Base-by-base conservation (phyloP, 192 early-diverging fungal genomes). In the Coemansia sp. region DNA sequence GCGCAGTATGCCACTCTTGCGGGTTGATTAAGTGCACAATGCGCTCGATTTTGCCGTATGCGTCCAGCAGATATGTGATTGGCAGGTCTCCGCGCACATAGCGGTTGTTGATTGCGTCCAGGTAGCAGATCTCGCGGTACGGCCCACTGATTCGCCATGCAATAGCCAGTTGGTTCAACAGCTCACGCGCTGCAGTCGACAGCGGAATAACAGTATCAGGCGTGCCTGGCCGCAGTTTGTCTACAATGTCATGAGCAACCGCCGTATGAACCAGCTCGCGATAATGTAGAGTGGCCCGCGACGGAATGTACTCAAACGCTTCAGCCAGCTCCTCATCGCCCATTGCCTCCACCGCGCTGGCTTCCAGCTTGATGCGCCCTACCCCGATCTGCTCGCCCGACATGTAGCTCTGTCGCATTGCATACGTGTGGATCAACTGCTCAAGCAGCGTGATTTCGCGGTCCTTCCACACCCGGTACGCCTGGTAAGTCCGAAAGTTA, bases 1-100 rank as follows among this genome's bases (percentile, higher is more conserved):
- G 78, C 7, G 66, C 50, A 6, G 72, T 62, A 19, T 63, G 66
- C 78, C 78, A 81, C 27, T 81, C 78, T 24, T 60, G 66, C 35
- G 78, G 78, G 51, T 73, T 71, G 39, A 81, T 81, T 24, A 75
- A 41, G 24, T 81, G 78, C 24, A 81, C 69, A 43, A 75, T 75
- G 26, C 75, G 61, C 57, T 82, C 80, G 29, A 77, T 55, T 23
- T 74, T 77, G 57, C 62, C 68, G 66, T 77, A 82, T 0, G 80
- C 74, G 16, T 82, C 80, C 20, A 82, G 57, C 57, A 82, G 24
- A 38, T 82, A 82, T 4, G 67, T 20, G 10, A 61, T 65, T 3
- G 80, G 71, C 56, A 82, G 35, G 32, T 62, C 48, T 19, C 69
- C 75, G 0, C 56, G 62, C 57, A 68, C 64, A 53, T 73, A 76